Percentiles rank a stretch among this genome's conserved stretches.
Conservation (phyloP, 2,329 filamentous ascomycete species). For the Beauveria sp. region DNA sequence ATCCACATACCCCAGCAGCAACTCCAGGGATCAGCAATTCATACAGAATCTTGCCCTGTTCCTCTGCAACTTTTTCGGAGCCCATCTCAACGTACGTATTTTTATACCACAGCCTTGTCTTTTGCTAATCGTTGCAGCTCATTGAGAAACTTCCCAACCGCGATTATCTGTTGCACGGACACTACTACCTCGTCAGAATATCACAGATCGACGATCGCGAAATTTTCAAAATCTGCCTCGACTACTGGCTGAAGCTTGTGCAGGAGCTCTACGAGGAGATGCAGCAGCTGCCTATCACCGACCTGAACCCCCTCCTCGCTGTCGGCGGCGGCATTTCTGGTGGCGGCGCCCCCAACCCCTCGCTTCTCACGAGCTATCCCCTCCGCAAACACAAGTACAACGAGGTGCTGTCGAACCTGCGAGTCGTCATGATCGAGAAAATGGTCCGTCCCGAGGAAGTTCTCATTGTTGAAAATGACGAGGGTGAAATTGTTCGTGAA, state of each 20-base stretch:
- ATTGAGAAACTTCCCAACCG: slow-evolving; percentile 94
- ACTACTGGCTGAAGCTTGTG: slow-evolving; percentile 98
- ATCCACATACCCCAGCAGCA: slow-evolving; percentile 83
- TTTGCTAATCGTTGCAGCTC: slow-evolving; percentile 42
- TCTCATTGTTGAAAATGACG: slow-evolving; percentile 97
- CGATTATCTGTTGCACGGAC: slow-evolving; percentile 89
- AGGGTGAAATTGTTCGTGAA: slow-evolving; percentile 96
- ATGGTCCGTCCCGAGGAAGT: slow-evolving; percentile 99
- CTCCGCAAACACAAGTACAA: slow-evolving; percentile 97
- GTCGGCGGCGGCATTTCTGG: slow-evolving; percentile 67
- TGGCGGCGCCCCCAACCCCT: slow-evolving; percentile 77
- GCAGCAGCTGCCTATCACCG: slow-evolving; percentile 89
- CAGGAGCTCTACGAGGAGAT: slow-evolving; percentile 98
- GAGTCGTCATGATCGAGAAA: slow-evolving; percentile 98
- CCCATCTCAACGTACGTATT: slow-evolving; percentile 67
- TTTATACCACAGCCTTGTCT: not conserved
- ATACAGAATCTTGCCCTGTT: slow-evolving; percentile 95
- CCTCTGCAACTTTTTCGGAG: slow-evolving; percentile 92
- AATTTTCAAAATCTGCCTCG: slow-evolving; percentile 98
- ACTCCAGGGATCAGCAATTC: slow-evolving; percentile 91
- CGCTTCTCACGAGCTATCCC: slow-evolving; percentile 79
- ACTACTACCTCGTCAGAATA: slow-evolving; percentile 97
- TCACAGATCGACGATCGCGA: slow-evolving; percentile 98
- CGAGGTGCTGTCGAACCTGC: slow-evolving; percentile 85
- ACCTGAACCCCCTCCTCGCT: slow-evolving; percentile 81